Percentiles rank a stretch among this genome's conserved stretches.
Evolutionary conservation across 1,284 basidiomycete genomes (phyloP).

Genomic region (Puccinia polysora): DNA sequence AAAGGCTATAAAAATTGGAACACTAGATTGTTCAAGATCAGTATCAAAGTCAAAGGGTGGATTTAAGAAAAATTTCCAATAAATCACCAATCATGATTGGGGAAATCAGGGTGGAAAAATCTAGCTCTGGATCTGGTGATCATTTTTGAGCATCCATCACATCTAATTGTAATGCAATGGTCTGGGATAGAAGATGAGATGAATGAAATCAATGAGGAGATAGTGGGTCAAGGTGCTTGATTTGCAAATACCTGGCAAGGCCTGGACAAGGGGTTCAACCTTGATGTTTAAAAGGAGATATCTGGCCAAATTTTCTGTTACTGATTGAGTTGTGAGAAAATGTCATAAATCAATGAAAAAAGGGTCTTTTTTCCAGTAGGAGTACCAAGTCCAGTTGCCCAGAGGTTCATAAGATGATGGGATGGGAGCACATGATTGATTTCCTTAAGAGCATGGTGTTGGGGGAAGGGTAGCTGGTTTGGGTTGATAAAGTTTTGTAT

Average conservation of each 20-base stretch:
- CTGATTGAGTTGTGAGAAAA: conserved; percentile 14
- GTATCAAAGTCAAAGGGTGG: neutral
- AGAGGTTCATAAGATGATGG: conserved; percentile 19
- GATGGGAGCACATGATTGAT: conserved; percentile 12
- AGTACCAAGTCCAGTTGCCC: conserved; percentile 18
- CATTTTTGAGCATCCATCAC: conserved; percentile 13
- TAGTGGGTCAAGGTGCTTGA: neutral
- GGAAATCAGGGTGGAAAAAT: conserved; percentile 20
- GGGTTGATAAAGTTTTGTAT: conserved; percentile 20
- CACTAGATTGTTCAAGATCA: conserved; percentile 13
- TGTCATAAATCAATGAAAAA: conserved; percentile 6
- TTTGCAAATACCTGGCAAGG: no score
- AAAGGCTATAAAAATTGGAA: conserved; percentile 6
- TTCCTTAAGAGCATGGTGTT: neutral
- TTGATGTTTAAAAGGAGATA: neutral
- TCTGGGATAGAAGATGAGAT: conserved; percentile 3
- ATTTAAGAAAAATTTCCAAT: neutral
- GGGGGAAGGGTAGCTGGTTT: conserved; percentile 12
- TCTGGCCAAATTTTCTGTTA: neutral
- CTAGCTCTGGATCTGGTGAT: conserved; percentile 26
- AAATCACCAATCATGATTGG: conserved; percentile 35
- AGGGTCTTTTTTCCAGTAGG: conserved; percentile 14
- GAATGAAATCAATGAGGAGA: neutral
- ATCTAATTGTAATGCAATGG: conserved; percentile 12
- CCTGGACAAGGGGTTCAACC: no score